Conservation (phyloP, 2,329 filamentous ascomycete genomes). For the Cladosporium cucumerinum region DNA sequence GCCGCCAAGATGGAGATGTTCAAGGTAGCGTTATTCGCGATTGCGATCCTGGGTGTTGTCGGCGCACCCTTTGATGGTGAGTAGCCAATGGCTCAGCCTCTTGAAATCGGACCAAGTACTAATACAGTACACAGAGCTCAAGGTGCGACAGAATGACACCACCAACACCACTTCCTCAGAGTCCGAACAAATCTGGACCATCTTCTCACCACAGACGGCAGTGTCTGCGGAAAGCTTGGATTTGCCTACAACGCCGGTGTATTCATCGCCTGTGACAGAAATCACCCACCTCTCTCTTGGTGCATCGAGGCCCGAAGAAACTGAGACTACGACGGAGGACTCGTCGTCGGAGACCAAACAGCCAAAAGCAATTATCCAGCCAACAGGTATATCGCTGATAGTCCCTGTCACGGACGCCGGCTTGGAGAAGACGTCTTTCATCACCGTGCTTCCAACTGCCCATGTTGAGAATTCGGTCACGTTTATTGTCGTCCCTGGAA, state of each 20-base stretch:
- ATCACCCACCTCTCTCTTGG: constrained; percentile 7
- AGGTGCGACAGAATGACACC: constrained; percentile 8
- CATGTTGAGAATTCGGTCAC: background rate
- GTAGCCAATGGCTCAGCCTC: background rate
- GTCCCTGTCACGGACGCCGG: background rate
- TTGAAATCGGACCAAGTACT: background rate
- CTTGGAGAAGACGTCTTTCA: background rate
- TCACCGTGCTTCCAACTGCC: background rate
- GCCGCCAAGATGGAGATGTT: background rate
- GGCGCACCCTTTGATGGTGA: constrained; percentile 1
- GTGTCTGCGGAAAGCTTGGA: background rate
- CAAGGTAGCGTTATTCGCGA: background rate
- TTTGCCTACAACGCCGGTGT: background rate
- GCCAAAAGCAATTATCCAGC: background rate
- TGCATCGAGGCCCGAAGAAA: background rate
- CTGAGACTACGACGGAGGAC: background rate
- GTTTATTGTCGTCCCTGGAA: background rate
- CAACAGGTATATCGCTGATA: background rate
- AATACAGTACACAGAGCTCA: background rate
- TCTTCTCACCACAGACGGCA: constrained; percentile 5
- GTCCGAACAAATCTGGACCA: background rate
- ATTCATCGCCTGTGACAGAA: background rate
- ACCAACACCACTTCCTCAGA: background rate
- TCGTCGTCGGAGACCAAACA: background rate
- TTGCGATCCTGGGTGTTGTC: background rate